Evolutionary conservation across 768 basidiomycete genomes (phyloP), one percentile per base, ranked within the genome.

Genomic region (Trametes elegans): DNA sequence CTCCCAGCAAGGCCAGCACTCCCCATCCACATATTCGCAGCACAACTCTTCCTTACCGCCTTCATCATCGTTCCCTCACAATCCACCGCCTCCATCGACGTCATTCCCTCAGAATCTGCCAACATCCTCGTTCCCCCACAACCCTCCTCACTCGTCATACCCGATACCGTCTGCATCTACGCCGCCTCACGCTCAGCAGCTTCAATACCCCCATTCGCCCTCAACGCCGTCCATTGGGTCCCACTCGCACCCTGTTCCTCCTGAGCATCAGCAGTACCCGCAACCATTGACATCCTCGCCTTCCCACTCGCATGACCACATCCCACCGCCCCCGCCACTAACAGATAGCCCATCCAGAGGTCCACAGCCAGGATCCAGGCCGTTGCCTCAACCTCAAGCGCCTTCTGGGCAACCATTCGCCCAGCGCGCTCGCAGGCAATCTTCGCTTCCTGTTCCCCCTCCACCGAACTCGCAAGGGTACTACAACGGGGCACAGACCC

Each of bases 21-120:
- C 53, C 2, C 53, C 44, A 5, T 41, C 53, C 1, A 32, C 29
- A 5, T 46, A 48, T 38, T 73, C 71, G 49, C 73, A 71, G 39
- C 67, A 70, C n/a, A 75, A 74, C 53, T 74, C 71, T 41, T 66
- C 73, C 6, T 70, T 74, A 29, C 68, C 73, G 21, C 67, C 70
- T 62, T 46, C 47, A 28, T 56, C 55, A 8, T 59, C 51, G 7
- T 39, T 47, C n/a, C 39, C 59, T 19, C 47, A 62, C 14, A 43
- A 43, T 23, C 10, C 53, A 13, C 50, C 43, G n/a, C 47, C 54
- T 6, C 43, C 58, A 14, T 46, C 53, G 11, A 45, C 62, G 10
- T 32, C 39, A 1, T 56, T 44, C 9, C 57, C 63, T 46, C 49
- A 55, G 7, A 28, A 52, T 16, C 31, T 48, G 14, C 58, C 46